These are phyloP conservation scores for Acacia confusa DNA, from an alignment of 306 rosid genomes.

Conservation along the genomic window DNA sequence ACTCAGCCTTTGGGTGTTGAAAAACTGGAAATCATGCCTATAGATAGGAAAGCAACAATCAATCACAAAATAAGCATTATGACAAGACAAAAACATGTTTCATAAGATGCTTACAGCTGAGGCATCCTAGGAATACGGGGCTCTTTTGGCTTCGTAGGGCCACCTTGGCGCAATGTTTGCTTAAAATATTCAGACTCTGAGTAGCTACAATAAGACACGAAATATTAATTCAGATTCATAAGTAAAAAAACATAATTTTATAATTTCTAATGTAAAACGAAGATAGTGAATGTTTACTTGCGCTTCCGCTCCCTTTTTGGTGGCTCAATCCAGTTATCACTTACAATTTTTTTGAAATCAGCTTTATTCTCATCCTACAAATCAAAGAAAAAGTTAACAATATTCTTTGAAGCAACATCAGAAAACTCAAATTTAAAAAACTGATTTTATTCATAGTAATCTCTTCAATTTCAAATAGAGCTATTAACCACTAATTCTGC, in stretches of 20 bases:
- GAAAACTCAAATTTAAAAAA: background rate
- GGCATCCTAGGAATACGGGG: constrained; percentile 99
- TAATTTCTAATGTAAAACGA: constrained; percentile 5
- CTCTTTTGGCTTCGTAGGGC: constrained; percentile 85
- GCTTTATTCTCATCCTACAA: constrained; percentile 83
- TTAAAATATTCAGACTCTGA: constrained; percentile 95
- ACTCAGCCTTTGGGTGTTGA: constrained; percentile 87
- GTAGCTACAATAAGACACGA: constrained; percentile 53
- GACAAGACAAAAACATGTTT: background rate
- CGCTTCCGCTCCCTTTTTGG: constrained; percentile 98
- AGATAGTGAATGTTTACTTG: constrained; percentile 50
- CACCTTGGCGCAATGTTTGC: constrained; percentile 99
- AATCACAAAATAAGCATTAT: constrained; percentile 1
- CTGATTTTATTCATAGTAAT: background rate
- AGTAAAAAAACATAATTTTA: background rate
- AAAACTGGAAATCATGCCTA: constrained; percentile 97
- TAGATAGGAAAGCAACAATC: constrained; percentile 25
- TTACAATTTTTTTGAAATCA: constrained; percentile 96
- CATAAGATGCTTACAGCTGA: constrained; percentile 65
- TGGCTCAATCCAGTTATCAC: constrained; percentile 98
- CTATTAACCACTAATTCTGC: background rate
- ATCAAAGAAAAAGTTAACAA: background rate
- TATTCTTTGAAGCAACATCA: constrained; percentile 11
- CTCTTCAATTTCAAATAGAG: background rate
- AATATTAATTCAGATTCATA: background rate